Conservation (phyloP, 2,329 filamentous ascomycete genomes). For the Geosmithia morbida region DNA sequence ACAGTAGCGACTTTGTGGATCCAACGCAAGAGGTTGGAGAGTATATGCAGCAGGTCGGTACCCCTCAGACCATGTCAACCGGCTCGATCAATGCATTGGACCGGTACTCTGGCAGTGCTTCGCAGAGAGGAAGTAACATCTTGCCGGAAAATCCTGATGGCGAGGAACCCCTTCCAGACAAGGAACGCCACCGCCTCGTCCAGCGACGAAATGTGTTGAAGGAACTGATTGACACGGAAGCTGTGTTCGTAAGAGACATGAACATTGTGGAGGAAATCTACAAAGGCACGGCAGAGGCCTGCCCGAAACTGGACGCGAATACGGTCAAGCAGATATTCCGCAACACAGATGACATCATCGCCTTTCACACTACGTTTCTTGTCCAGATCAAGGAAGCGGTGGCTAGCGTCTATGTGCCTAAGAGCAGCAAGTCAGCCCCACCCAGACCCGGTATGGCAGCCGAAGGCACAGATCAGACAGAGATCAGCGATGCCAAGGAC, state of each 20-base stretch:
- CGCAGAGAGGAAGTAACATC: conserved; percentile 21
- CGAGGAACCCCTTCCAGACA: conserved; percentile 23
- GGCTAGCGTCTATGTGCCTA: conserved; percentile 62
- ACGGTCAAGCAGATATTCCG: conserved; percentile 86
- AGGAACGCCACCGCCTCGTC: conserved; percentile 57
- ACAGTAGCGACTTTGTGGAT: conserved; percentile 24
- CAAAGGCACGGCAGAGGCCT: conserved; percentile 78
- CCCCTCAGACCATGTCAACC: conserved; percentile 30
- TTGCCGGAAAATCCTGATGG: conserved; percentile 20
- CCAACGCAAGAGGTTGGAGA: conserved; percentile 32
- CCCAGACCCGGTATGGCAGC: conserved; percentile 18
- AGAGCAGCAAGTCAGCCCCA: conserved; percentile 26
- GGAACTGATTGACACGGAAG: conserved; percentile 86
- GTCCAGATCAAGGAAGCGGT: conserved; percentile 69
- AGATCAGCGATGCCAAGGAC: conserved; percentile 35
- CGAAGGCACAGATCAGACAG: conserved; percentile 19
- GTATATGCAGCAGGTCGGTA: conserved; percentile 24
- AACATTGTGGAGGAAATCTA: conserved; percentile 97
- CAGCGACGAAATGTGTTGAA: conserved; percentile 78
- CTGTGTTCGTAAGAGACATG: conserved; percentile 86
- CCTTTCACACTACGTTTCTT: conserved; percentile 70
- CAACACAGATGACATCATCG: conserved; percentile 81
- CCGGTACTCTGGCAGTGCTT: conserved; percentile 19
- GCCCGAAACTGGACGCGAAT: conserved; percentile 62
- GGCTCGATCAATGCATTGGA: conserved; percentile 28